A percentile compares a stretch with the other conserved stretches of the same genome.
These are phyloP conservation scores for Pascua guehoae DNA, from an alignment of 1,284 basidiomycete species.

Conservation along the genomic window DNA sequence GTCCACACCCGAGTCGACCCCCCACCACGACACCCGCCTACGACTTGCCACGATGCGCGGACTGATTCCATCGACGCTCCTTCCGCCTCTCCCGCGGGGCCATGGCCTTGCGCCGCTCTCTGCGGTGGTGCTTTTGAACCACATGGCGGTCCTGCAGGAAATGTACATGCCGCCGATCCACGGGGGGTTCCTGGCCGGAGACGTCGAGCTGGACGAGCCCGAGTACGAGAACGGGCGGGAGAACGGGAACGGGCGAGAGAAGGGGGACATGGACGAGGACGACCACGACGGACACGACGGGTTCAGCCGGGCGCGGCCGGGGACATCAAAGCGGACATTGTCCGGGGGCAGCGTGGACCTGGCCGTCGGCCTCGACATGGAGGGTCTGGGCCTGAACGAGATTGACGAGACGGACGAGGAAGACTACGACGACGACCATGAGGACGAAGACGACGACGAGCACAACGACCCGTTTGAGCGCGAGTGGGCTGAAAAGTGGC, in stretches of 20 bases:
- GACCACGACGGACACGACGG: not conserved
- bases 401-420: slow-evolving; percentile 8
- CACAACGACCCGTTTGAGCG: slow-evolving; percentile 46
- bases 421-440: slow-evolving; percentile 14
- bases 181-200: slow-evolving; percentile 36
- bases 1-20: not conserved
- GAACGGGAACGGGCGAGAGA: not conserved
- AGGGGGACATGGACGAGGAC: not conserved
- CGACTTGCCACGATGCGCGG: slow-evolving; percentile 20
- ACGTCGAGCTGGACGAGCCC: slow-evolving; percentile 16
- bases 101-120: slow-evolving; percentile 27
- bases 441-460: slow-evolving; percentile 4
- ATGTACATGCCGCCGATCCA: slow-evolving; percentile 41
- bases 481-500: slow-evolving; percentile 50
- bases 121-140: slow-evolving; percentile 23
- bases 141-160: slow-evolving; percentile 32
- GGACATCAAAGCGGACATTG: slow-evolving; percentile 20
- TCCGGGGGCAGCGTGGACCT: slow-evolving; percentile 22
- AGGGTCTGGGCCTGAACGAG: slow-evolving; percentile 24
- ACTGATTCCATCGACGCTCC: slow-evolving; percentile 26
- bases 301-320: not conserved
- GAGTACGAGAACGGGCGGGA: not conserved
- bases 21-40: not conserved
- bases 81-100: slow-evolving; percentile 35
- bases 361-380: slow-evolving; percentile 28